Conservation (phyloP, 257 asterid species). For the Buddleja alternifolia region DNA sequence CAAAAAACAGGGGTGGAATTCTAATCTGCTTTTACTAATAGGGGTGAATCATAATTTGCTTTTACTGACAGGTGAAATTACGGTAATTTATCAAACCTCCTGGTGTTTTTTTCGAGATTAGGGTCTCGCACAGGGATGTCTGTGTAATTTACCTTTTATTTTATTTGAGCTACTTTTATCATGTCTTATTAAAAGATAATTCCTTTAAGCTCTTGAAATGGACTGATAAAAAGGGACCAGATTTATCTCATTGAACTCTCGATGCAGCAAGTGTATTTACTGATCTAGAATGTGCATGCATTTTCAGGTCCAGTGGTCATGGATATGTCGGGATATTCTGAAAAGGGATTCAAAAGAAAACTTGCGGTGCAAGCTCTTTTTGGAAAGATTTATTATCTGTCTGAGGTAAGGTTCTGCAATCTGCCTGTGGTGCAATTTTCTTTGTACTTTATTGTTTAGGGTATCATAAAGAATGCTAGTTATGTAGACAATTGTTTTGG, state of each 20-base stretch:
- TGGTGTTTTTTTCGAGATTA: no score
- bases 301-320: slow-evolving; percentile 93
- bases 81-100: no score
- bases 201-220: slow-evolving; percentile 1
- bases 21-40: no score
- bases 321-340: slow-evolving; percentile 83
- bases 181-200: slow-evolving; percentile 1
- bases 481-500: not conserved
- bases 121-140: no score
- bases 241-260: not conserved
- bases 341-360: slow-evolving; percentile 87
- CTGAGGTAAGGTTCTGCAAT: slow-evolving; percentile 57
- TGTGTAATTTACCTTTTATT: not conserved
- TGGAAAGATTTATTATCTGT: slow-evolving; percentile 82
- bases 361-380: slow-evolving; percentile 88
- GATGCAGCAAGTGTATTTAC: slow-evolving; percentile 19
- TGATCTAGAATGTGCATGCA: slow-evolving; percentile 28
- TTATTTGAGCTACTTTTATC: slow-evolving; percentile 5
- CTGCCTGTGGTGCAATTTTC: slow-evolving; percentile 11
- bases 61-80: no score
- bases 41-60: no score
- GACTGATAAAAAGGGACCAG: not conserved
- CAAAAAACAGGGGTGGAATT: no score
- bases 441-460: not conserved
- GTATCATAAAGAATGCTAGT: not conserved